A percentile compares a stretch with the other conserved stretches of the same genome.
Evolutionary conservation across 2,329 filamentous ascomycete genomes (phyloP).

Genomic region (Colletotrichum costaricense): DNA sequence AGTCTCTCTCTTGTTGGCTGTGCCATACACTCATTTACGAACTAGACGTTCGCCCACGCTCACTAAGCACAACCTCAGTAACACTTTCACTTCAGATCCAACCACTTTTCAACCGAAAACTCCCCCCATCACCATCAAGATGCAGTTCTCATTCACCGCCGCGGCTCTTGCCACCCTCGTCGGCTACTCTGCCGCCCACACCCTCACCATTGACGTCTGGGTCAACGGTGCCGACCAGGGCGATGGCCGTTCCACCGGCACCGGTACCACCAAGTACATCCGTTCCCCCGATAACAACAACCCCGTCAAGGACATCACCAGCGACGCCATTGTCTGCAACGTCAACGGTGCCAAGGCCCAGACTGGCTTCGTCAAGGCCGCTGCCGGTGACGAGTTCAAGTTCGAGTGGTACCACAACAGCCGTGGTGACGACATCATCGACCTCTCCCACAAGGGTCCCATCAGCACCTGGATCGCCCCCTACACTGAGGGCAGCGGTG

Average conservation of each 20-base stretch:
- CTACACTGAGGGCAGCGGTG: slow-evolving; percentile 54
- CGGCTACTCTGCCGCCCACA: slow-evolving; percentile 55
- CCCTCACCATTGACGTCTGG: slow-evolving; percentile 58
- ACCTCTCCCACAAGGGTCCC: slow-evolving; percentile 62
- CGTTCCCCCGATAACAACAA: slow-evolving; percentile 56
- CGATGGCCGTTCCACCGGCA: slow-evolving; percentile 43
- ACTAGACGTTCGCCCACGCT: slow-evolving; percentile 36
- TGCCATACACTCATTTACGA: slow-evolving; percentile 34
- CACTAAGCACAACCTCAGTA: slow-evolving; percentile 32
- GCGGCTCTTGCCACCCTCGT: slow-evolving; percentile 46
- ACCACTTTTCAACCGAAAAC: not conserved
- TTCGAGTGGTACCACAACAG: slow-evolving; percentile 64
- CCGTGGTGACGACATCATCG: slow-evolving; percentile 64
- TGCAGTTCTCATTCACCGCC: slow-evolving; percentile 45
- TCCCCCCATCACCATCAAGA: slow-evolving; percentile 39
- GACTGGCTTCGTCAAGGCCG: slow-evolving; percentile 53
- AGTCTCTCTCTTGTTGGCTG: slow-evolving; percentile 34
- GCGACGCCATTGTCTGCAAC: slow-evolving; percentile 56
- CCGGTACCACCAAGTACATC: slow-evolving; percentile 55
- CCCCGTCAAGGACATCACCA: slow-evolving; percentile 57
- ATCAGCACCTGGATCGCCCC: slow-evolving; percentile 64
- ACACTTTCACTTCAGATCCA: slow-evolving; percentile 26
- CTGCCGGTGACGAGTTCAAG: slow-evolving; percentile 58
- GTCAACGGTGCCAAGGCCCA: slow-evolving; percentile 51
- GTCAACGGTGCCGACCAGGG: slow-evolving; percentile 55